phyloP scores from a whole-genome alignment of 441 rosid species.

The Pelargonium cotyledonis region DNA sequence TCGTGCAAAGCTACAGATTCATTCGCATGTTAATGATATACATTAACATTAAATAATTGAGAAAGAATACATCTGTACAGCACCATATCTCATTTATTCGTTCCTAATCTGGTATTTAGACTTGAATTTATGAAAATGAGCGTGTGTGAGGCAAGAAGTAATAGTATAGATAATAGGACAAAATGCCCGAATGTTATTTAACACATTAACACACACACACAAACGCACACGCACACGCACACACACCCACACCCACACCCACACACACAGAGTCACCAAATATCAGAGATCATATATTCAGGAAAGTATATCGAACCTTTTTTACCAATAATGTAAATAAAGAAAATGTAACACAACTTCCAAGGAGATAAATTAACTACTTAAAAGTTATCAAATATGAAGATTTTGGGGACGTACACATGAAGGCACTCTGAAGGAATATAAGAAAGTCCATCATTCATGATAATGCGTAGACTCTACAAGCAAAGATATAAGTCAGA shows the following conservation, averaged over 20 bases:
- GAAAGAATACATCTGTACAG: not conserved
- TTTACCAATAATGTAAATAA: not conserved
- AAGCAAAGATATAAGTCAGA: conserved; percentile 29
- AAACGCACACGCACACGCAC: too few relatives aligned
- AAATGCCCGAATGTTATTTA: not conserved
- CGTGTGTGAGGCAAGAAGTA: not conserved
- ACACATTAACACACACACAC: too few relatives aligned
- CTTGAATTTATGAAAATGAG: not conserved
- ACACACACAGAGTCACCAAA: too few relatives aligned
- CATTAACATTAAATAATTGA: not conserved
- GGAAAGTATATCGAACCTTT: not conserved
- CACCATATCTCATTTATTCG: not conserved
- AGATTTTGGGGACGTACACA: conserved; percentile 52
- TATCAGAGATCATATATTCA: not conserved
- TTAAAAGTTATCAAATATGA: not conserved
- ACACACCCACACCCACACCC: too few relatives aligned
- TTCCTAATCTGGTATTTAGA: not conserved
- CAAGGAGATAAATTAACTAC: not conserved
- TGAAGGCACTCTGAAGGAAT: conserved; percentile 79
- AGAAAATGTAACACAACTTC: not conserved
- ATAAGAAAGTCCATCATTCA: conserved; percentile 89
- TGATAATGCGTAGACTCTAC: conserved; percentile 82
- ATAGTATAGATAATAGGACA: not conserved
- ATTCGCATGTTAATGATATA: not conserved
- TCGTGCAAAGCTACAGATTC: not conserved